Evolutionary conservation across 768 basidiomycete species (phyloP), one percentile per base, ranked within the genome.

Genomic region (Boletus sp.): DNA sequence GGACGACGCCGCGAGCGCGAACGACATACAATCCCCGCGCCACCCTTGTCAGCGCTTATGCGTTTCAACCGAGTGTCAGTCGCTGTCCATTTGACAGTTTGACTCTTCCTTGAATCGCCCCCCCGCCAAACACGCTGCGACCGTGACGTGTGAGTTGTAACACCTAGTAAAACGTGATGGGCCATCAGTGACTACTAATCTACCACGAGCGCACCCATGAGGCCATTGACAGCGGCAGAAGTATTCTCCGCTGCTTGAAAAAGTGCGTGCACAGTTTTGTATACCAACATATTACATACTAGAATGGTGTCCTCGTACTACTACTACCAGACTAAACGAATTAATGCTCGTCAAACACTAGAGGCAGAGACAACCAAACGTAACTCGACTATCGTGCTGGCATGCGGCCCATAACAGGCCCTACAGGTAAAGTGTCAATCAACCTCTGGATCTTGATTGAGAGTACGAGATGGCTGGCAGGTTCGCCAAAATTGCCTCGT

Each of bases 211-310:
- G 8, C n/a, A 47, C 11, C 7, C 8, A 37, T 35, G 39, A 17
- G 30, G 40, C 29, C 28, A n/a, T 4, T 54, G 32, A 42, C 32
- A 11, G n/a, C 51, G 51, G 33, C 28, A 33, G 44, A 41, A 10
- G 18, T 9, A 18, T 32, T 4, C 40, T 37, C 32, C 32, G 35
- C 17, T n/a, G 29, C 14, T 8, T 18, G 17, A 39, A 18, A 35
- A 29, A 30, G 36, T 36, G 39, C 8, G 37, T 28, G 15, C 8
- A 7, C 18, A 37, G 17, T 28, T 41, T 39, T 30, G 33, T 30
- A n/a, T 36, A 7, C 58, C 17, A 17, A 40, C 40, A 18, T 48
- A 51, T 57, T 61, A 65, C 58, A 60, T 61, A 56, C 49, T 18
- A 37, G 9, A 29, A 15, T 42, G 12, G 7, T n/a, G 29, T 32